Percentiles rank a stretch among this genome's conserved stretches.
Evolutionary conservation across 768 basidiomycete genomes (phyloP).

Genomic region (Pisolithus marmoratus): DNA sequence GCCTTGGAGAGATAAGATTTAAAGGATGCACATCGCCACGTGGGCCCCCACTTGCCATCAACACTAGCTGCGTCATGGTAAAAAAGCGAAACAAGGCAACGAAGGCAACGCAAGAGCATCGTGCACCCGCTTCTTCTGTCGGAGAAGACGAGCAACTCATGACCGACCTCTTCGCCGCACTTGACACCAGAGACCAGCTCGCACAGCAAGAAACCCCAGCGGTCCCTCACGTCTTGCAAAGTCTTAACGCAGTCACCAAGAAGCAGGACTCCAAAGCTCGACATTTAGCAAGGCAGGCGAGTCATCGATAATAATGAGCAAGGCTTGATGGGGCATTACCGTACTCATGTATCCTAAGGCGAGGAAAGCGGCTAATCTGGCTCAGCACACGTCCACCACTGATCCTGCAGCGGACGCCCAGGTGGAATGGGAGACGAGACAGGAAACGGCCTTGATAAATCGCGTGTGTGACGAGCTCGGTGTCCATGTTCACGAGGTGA

Average conservation of each 20-base stretch:
- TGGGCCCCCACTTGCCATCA: neutral
- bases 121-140: conserved; percentile 25
- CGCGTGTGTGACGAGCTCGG: conserved; percentile 60
- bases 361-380: conserved; percentile 62
- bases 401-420: conserved; percentile 57
- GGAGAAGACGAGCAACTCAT: conserved; percentile 55
- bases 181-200: conserved; percentile 56
- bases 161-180: conserved; percentile 71
- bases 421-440: conserved; percentile 56
- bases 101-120: conserved; percentile 29
- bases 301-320: conserved; percentile 6
- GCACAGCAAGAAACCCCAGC: conserved; percentile 45
- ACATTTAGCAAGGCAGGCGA: conserved; percentile 68
- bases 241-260: conserved; percentile 17
- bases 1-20: too few species aligned
- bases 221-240: conserved; percentile 32
- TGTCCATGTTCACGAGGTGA: conserved; percentile 62
- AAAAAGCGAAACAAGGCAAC: conserved; percentile 55
- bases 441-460: conserved; percentile 62
- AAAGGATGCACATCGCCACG: neutral
- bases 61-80: conserved; percentile 30
- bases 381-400: conserved; percentile 43
- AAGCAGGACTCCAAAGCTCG: conserved; percentile 59
- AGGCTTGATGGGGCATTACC: neutral
- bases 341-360: conserved; percentile 39